Base-by-base conservation (phyloP, 2,329 filamentous ascomycete genomes). In the Diaporthe vexans region DNA sequence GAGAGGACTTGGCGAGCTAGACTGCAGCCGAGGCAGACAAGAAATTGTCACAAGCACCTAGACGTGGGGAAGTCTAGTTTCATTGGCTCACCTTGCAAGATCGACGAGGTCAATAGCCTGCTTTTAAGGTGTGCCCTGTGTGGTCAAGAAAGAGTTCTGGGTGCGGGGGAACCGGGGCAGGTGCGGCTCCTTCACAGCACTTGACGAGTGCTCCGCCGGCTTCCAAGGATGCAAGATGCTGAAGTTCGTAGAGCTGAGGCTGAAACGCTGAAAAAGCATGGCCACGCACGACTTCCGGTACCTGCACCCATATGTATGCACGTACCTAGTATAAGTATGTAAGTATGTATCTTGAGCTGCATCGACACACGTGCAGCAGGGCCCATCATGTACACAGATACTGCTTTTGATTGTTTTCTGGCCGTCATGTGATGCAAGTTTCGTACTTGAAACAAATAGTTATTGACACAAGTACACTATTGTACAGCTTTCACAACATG, bases 21-120 rank as follows among this genome's bases (percentile, higher is more conserved):
- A 11, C 8, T 15, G 43, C 29, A 71, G 69, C 69, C 69, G 69
- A 71, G 69, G 69, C 54, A 71, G 29, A 58, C 29, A 19, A 33
- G 26, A 57, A 24, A 21, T 59, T 59, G 15, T 33, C 46, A 46
- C 57, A 37, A 26, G 54, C 69, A 61, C 33, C 54, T 51, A 54
- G 61, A 71, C 54, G 69, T 46, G 69, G 35, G 54, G 69, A 71
- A 57, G 54, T 33, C 52, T 59, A 26, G 17, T 37, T 26, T 15
- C 37, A 40, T 40, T 40, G 37, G 37, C 37, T 33, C 29, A 33
- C 29, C 29, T 33, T 33, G 29, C 29, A 33, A 33, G 29, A 33
- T 33, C 7, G 29, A 40, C 13, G 37, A 13, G 3, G 11, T 15
- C 37, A 35, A 33, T 67, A 26, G 46, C 46, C 29, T 17, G 15